Conservation (phyloP, 352 stramenopile genomes). For the Globisporangium irregulare region DNA sequence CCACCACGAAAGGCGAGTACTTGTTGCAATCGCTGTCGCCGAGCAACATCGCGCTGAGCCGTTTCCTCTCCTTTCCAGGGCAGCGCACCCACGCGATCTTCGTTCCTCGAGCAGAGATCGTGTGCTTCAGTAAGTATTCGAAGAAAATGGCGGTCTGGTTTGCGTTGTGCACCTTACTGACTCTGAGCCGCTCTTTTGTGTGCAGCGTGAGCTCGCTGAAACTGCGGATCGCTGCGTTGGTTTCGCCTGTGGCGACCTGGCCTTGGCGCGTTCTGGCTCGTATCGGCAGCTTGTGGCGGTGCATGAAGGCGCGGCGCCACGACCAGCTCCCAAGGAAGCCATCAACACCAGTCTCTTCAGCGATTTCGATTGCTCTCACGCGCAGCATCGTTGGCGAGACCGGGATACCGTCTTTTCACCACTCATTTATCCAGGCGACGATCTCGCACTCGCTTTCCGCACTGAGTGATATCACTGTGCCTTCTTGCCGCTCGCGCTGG, state of each 20-base stretch:
- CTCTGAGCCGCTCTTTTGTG: neutral
- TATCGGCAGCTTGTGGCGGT: neutral
- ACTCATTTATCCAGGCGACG: neutral
- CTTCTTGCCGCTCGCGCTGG: neutral
- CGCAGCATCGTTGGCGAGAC: neutral
- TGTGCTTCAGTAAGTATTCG: slow-evolving; percentile 8
- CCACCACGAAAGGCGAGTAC: neutral
- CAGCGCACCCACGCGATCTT: neutral
- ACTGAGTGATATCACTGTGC: neutral
- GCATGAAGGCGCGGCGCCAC: neutral
- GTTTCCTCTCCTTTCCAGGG: neutral
- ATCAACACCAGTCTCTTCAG: neutral
- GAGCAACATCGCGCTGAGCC: neutral
- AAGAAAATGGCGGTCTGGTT: slow-evolving; percentile 5
- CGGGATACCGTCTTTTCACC: neutral
- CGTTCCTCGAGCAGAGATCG: neutral
- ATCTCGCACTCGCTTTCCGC: neutral
- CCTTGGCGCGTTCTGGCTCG: neutral
- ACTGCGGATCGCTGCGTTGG: neutral
- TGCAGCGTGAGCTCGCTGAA: neutral
- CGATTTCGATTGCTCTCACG: neutral
- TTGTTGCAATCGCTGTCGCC: slow-evolving; percentile 5
- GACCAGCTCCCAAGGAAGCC: neutral
- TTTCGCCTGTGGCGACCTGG: neutral
- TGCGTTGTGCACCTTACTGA: slow-evolving; percentile 2